Evolutionary conservation across 768 basidiomycete species (phyloP).

Genomic region (Calocera viscosa): DNA sequence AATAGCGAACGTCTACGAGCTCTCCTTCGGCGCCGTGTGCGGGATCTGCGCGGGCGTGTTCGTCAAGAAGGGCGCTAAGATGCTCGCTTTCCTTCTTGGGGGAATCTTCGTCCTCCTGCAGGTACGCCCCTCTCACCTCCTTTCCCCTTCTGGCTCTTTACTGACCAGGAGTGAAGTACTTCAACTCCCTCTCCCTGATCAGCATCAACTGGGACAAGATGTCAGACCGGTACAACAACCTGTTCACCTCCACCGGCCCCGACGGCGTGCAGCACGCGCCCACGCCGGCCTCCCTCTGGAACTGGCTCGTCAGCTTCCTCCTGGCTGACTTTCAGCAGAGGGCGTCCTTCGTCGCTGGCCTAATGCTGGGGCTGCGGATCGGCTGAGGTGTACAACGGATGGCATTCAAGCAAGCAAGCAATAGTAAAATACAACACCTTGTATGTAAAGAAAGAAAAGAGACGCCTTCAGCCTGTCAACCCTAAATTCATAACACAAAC

Average conservation of each 20-base stretch:
- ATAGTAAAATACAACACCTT: background rate
- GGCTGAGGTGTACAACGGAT: slow-evolving; percentile 37
- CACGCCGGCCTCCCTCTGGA: slow-evolving; percentile 52
- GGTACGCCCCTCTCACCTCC: slow-evolving; percentile 37
- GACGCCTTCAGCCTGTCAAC: background rate
- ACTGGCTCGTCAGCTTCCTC: slow-evolving; percentile 63
- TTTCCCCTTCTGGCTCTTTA: background rate
- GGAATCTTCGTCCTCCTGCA: slow-evolving; percentile 84
- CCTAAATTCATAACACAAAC: background rate
- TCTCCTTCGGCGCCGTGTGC: slow-evolving; percentile 77
- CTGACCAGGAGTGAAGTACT: slow-evolving; percentile 45
- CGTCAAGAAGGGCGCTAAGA: slow-evolving; percentile 84
- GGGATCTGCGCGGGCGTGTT: slow-evolving; percentile 89
- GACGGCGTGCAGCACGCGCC: slow-evolving; percentile 46
- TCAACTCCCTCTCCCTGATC: slow-evolving; percentile 58
- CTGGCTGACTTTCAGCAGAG: slow-evolving; percentile 86
- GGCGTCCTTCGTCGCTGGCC: slow-evolving; percentile 76
- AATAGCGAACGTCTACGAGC: slow-evolving; percentile 65
- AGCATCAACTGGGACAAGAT: slow-evolving; percentile 69
- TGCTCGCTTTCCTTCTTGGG: slow-evolving; percentile 73
- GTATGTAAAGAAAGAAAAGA: background rate
- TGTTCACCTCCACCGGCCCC: slow-evolving; percentile 54
- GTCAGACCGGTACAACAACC: slow-evolving; percentile 52
- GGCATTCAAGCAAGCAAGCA: background rate
- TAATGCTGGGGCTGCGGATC: slow-evolving; percentile 66